Evolutionary conservation across 352 stramenopile genomes (phyloP).

Genomic region (Peronospora belbahrii): DNA sequence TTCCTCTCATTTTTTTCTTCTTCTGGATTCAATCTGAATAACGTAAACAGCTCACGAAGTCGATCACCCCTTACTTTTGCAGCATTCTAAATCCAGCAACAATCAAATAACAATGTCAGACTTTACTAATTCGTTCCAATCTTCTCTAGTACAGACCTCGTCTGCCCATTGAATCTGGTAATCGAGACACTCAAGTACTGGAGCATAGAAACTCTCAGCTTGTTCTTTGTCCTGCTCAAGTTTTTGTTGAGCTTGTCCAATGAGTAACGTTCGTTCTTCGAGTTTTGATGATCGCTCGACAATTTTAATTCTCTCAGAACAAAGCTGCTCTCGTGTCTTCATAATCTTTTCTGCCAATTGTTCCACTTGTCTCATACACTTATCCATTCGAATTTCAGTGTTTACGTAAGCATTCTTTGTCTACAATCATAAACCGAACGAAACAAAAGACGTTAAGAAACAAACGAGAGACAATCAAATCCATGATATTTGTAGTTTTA

Average conservation of each 20-base stretch:
- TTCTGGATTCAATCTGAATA: conserved; percentile 39
- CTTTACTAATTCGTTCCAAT: not conserved
- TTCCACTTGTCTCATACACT: conserved; percentile 51
- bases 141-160: conserved; percentile 28
- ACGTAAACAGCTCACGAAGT: conserved; percentile 57
- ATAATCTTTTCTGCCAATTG: conserved; percentile 52
- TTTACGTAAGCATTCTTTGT: conserved; percentile 44
- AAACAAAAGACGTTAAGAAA: not conserved
- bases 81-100: conserved; percentile 42
- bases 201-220: conserved; percentile 32
- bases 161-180: conserved; percentile 58
- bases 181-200: conserved; percentile 56
- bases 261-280: conserved; percentile 33
- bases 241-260: conserved; percentile 39
- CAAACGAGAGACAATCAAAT: too few species aligned
- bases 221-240: conserved; percentile 27
- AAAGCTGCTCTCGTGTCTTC: conserved; percentile 60
- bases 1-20: conserved; percentile 5
- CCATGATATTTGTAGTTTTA: too few species aligned
- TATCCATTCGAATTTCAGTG: conserved; percentile 41
- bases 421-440: conserved; percentile 14
- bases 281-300: conserved; percentile 47
- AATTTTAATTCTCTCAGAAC: conserved; percentile 53
- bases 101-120: too few species aligned
- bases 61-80: conserved; percentile 55